Evolutionary conservation across 2,329 filamentous ascomycete species (phyloP), one percentile per base, ranked within the genome.

Genomic region (Sarocladium brachiariae): DNA sequence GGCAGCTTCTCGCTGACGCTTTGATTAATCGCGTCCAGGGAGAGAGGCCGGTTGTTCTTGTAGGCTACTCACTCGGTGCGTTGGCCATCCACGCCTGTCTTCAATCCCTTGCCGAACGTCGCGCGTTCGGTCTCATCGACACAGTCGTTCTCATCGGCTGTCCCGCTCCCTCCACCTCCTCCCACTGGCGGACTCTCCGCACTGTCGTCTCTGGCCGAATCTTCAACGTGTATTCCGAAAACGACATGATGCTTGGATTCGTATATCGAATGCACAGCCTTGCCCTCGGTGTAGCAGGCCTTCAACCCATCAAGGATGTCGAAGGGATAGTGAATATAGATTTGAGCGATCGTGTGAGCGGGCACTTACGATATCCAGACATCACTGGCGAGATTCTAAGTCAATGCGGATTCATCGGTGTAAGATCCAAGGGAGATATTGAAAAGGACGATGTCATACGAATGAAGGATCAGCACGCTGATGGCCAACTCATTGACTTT

Each of bases 211-310:
- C 84, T 2, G 90, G 91, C 2, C 80, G 86, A 52, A 76, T 96
- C 7, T 86, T 95, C 58, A 96, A 96, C 58, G 89, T 92, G 8
- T 96, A 86, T 67, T 92, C 88, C 2, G 82, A 85, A 49, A 91
- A 93, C 53, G 91, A 96, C 66, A 87, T 89, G 60, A 83, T 96
- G 27, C 80, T 96, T 1, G 90, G 83, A 1, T 92, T 96, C 63
- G 72, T 96, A 16, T 96, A 96, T 65, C 83, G 91, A 39, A 85
- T 89, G 2, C 89, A 87, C 35, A 90, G 84, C 52, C 78, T 95
- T 24, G 86, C 93, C 56, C 77, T 87, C 35, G 91, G 91, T 3
- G 81, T 96, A 37, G 90, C 90, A 0, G 92, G 91, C 0, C 71
- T 97, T 1, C 87, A 96, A 63, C 75, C 81, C 27, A 80, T 95